phyloP scores from a whole-genome alignment of 495 filamentous ascomycete species.

The Neurospora sp. region DNA sequence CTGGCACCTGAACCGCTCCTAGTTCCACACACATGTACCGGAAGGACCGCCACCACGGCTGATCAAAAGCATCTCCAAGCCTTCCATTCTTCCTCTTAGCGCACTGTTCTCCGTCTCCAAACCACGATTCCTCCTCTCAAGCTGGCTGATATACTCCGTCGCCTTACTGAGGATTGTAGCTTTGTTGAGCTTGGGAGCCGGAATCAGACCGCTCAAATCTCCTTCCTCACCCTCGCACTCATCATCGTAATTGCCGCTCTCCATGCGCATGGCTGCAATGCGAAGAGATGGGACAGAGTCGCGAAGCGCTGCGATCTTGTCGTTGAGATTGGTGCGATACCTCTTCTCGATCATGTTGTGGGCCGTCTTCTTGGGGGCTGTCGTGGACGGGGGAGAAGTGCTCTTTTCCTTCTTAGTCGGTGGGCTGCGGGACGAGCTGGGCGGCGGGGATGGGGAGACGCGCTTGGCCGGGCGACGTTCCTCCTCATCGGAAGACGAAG shows the following conservation, averaged over 20 bases:
- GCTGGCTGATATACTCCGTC: constrained; percentile 78
- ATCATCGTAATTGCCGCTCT: constrained; percentile 1
- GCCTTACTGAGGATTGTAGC: constrained; percentile 78
- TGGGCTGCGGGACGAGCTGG: background rate
- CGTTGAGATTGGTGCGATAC: constrained; percentile 42
- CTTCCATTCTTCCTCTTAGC: constrained; percentile 53
- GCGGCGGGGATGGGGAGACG: constrained; percentile 5
- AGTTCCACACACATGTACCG: background rate
- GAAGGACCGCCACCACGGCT: background rate
- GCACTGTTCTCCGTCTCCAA: constrained; percentile 65
- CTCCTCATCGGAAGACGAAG: constrained; percentile 9
- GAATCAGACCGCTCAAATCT: constrained; percentile 6
- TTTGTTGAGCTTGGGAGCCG: constrained; percentile 23
- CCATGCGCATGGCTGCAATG: constrained; percentile 18
- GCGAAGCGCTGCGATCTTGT: constrained; percentile 38
- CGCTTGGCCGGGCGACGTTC: constrained; percentile 2
- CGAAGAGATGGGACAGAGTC: constrained; percentile 37
- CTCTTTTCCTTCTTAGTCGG: constrained; percentile 1
- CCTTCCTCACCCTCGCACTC: constrained; percentile 12
- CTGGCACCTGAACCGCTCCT: background rate
- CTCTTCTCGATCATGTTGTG: constrained; percentile 43
- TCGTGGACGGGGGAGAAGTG: background rate
- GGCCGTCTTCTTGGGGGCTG: constrained; percentile 24
- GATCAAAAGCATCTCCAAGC: constrained; percentile 50
- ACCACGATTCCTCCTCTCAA: constrained; percentile 65